Evolutionary conservation across 768 basidiomycete genomes (phyloP).

Genomic region (Boletus reticulatus): DNA sequence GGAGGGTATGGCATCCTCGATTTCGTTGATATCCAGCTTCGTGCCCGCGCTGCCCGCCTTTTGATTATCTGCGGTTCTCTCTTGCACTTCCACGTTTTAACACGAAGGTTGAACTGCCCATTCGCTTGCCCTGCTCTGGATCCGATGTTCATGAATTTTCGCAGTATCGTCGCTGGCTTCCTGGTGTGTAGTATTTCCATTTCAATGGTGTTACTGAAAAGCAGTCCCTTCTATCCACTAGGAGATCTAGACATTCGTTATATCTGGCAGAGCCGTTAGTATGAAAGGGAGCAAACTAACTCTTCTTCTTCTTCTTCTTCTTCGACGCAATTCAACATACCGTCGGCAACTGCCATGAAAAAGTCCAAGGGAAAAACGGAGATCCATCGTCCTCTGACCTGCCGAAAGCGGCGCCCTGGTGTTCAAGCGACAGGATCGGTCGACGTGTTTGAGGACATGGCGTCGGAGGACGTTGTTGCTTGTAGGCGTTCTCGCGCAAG

Average conservation of each 20-base stretch:
- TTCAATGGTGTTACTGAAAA: neutral
- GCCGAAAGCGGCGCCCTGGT: no score
- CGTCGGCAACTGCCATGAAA: no score
- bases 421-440: no score
- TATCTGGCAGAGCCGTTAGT: conserved; percentile 53
- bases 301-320: no score
- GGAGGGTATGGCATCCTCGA: no score
- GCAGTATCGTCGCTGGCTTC: conserved; percentile 58
- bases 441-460: no score
- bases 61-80: neutral
- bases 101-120: conserved; percentile 49
- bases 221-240: conserved; percentile 10
- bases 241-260: conserved; percentile 24
- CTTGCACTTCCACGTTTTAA: conserved; percentile 38
- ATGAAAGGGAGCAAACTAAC: conserved; percentile 22
- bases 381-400: no score
- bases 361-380: no score
- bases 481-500: no score
- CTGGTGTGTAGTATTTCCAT: conserved; percentile 57
- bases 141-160: conserved; percentile 48
- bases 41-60: conserved; percentile 52
- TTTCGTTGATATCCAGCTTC: conserved; percentile 33
- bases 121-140: conserved; percentile 64
- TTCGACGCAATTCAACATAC: no score
- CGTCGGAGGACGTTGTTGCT: no score